These are phyloP conservation scores for Agastache rugosa DNA, from an alignment of 257 asterid species.

Conservation along the genomic window DNA sequence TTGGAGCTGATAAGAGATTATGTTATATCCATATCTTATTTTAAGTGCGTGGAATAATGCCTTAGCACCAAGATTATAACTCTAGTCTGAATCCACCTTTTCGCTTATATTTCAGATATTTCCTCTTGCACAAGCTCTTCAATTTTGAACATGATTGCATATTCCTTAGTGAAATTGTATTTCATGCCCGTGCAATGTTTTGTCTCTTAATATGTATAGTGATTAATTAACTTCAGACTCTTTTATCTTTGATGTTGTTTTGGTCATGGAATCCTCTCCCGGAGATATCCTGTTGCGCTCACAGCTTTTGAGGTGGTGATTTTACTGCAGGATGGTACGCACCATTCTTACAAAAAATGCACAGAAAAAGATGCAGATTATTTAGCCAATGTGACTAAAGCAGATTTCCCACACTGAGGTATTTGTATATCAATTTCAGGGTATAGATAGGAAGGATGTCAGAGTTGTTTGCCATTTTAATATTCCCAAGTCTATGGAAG, in stretches of 20 bases:
- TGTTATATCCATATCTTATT: background rate
- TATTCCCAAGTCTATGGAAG: conserved; percentile 95
- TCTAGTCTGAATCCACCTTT: conserved; percentile 6
- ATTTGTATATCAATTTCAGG: conserved; percentile 51
- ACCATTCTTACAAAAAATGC: conserved; percentile 25
- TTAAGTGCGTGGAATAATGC: conserved; percentile 22
- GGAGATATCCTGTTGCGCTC: conserved; percentile 53
- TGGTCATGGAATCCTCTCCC: conserved; percentile 41
- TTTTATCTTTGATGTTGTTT: conserved; percentile 32
- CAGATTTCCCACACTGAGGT: conserved; percentile 25
- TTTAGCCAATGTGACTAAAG: conserved; percentile 29
- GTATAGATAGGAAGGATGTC: conserved; percentile 95
- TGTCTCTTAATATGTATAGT: conserved; percentile 4
- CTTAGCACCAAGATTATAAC: conserved; percentile 9
- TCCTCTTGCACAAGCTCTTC: conserved; percentile 21
- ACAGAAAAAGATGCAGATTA: conserved; percentile 20
- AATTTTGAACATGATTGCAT: conserved; percentile 10
- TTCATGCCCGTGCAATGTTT: conserved; percentile 9
- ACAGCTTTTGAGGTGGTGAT: conserved; percentile 47
- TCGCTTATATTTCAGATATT: conserved; percentile 31
- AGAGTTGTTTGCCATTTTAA: conserved; percentile 94
- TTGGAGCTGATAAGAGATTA: conserved; percentile 14
- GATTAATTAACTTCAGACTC: conserved; percentile 36
- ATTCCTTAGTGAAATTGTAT: conserved; percentile 5
- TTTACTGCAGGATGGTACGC: conserved; percentile 91